phyloP scores from a whole-genome alignment of 164 flowering plant species.

The Litsea cubeba region DNA sequence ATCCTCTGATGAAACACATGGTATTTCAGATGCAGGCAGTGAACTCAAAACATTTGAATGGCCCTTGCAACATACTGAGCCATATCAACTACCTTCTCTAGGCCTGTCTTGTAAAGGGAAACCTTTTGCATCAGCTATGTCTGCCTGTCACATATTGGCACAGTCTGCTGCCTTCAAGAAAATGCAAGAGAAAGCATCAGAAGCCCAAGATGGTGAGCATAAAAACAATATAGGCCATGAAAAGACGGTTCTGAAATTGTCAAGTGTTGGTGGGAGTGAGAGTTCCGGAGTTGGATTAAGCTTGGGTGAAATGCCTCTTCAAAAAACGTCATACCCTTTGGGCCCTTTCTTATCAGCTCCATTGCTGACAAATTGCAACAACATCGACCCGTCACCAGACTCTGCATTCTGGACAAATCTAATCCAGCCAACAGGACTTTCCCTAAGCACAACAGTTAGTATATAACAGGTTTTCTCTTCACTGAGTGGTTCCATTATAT shows the following conservation, averaged over 20 bases:
- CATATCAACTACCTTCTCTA: slow-evolving; percentile 82
- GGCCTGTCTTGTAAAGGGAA: slow-evolving; percentile 44
- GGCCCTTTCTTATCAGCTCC: slow-evolving; percentile 63
- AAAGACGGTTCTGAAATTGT: slow-evolving; percentile 51
- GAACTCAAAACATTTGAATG: slow-evolving; percentile 68
- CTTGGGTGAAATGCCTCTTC: slow-evolving; percentile 51
- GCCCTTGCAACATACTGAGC: slow-evolving; percentile 61
- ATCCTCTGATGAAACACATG: slow-evolving; percentile 50
- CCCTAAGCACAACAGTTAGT: slow-evolving; percentile 66
- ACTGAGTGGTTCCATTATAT: background rate
- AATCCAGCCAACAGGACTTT: slow-evolving; percentile 51
- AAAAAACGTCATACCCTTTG: slow-evolving; percentile 48
- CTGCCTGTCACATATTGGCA: slow-evolving; percentile 76
- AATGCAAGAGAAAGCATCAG: slow-evolving; percentile 61
- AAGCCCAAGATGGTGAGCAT: slow-evolving; percentile 34
- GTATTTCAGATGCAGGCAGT: slow-evolving; percentile 40
- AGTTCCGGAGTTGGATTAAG: slow-evolving; percentile 42
- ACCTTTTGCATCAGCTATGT: slow-evolving; percentile 32
- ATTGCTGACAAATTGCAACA: slow-evolving; percentile 53
- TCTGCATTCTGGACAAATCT: slow-evolving; percentile 74
- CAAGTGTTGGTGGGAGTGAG: slow-evolving; percentile 47
- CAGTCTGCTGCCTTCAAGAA: slow-evolving; percentile 76
- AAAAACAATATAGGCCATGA: slow-evolving; percentile 46
- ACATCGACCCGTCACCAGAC: slow-evolving; percentile 63
- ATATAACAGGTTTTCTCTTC: slow-evolving; percentile 3